phyloP scores from a whole-genome alignment of 75 land plant genomes.

The Selaginella moellendorffii region DNA sequence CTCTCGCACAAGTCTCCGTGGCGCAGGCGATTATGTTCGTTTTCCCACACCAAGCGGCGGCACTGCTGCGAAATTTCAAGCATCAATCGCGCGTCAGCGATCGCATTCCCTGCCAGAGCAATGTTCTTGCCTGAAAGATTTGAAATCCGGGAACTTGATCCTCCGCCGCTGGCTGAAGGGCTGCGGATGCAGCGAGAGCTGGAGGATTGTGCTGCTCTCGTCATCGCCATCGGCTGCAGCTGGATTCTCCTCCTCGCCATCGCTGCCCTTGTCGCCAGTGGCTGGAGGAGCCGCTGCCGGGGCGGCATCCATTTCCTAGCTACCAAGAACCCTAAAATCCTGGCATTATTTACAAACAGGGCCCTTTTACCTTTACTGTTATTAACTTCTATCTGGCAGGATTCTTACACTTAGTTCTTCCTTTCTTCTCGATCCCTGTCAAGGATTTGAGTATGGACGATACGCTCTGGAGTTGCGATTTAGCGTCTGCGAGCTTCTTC shows the following conservation, averaged over 20 bases:
- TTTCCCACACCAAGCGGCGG: conserved; percentile 91
- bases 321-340: too few species aligned
- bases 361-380: too few species aligned
- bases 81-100: background rate
- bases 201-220: conserved; percentile 41
- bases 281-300: too few species aligned
- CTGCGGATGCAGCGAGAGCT: conserved; percentile 53
- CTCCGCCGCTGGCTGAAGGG: conserved; percentile 37
- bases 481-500: too few species aligned
- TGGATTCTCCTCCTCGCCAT: background rate
- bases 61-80: conserved; percentile 49
- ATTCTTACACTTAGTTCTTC: too few species aligned
- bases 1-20: conserved; percentile 92
- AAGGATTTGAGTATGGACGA: too few species aligned
- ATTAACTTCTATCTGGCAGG: too few species aligned
- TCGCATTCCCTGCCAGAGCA: background rate
- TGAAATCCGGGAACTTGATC: conserved; percentile 79
- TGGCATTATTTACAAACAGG: too few species aligned
- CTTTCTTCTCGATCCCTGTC: too few species aligned
- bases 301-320: too few species aligned
- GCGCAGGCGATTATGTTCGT: conserved; percentile 90
- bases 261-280: too few species aligned
- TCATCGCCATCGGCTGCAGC: background rate
- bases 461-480: too few species aligned
- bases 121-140: conserved; percentile 27